These are phyloP conservation scores for Moricandia moricandioides DNA, from an alignment of 345 rosid genomes.

Conservation along the genomic window DNA sequence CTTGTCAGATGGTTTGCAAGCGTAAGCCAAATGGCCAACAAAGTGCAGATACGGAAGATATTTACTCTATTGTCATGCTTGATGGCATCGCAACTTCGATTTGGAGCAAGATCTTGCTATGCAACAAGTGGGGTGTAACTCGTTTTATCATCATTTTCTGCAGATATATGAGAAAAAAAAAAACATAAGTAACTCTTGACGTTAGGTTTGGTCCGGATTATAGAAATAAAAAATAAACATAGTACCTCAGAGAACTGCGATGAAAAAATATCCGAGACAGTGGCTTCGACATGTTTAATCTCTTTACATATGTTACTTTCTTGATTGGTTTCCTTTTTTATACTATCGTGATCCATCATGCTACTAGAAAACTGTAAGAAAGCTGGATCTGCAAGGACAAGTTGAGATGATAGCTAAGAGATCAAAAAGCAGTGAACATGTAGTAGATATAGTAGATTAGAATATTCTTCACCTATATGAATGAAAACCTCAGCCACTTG, in stretches of 20 bases:
- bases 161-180: constrained; percentile 12
- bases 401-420: constrained; percentile 6
- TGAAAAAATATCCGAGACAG: constrained; percentile 42
- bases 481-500: constrained; percentile 87
- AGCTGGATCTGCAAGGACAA: constrained; percentile 63
- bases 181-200: neutral
- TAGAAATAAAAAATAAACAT: neutral
- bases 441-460: neutral
- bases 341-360: constrained; percentile 36
- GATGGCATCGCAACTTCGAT: constrained; percentile 43
- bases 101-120: constrained; percentile 56
- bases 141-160: constrained; percentile 71
- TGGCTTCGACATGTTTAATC: constrained; percentile 52
- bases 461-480: constrained; percentile 68
- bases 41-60: neutral
- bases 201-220: neutral
- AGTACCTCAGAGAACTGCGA: constrained; percentile 58
- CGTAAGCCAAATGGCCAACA: neutral
- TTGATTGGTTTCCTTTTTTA: constrained; percentile 13
- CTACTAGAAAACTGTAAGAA: constrained; percentile 40
- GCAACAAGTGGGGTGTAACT: constrained; percentile 61
- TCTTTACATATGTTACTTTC: constrained; percentile 32
- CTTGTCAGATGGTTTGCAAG: constrained; percentile 12
- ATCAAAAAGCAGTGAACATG: neutral
- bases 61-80: constrained; percentile 39